Evolutionary conservation across 768 basidiomycete species (phyloP), one percentile per base, ranked within the genome.

Genomic region (Lactarius evosmus): DNA sequence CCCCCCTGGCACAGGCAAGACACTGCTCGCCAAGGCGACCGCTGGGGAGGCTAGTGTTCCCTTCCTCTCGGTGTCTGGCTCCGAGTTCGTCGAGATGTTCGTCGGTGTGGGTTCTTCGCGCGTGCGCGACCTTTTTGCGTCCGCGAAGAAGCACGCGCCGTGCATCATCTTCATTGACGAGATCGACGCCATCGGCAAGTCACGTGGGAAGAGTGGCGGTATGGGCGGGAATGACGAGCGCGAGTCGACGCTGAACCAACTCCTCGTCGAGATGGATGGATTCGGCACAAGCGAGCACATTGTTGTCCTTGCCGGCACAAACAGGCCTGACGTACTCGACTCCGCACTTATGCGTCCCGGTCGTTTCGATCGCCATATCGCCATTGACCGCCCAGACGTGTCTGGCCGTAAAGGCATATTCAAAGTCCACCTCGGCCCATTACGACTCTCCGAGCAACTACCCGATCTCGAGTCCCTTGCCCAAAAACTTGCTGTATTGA

Each of bases 21-120:
- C 97, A 6, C 80, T 99, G 12, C 83, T 99, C 38, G 97, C 97
- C 12, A 99, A 99, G 75, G 97, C 97, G 2, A 98, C 97, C 4
- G 97, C 97, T 3, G 97, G 97, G 56, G 97, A 99, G 77, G 96
- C 97, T 5, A 90, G 86, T 50, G 96, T 98, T 5, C 96, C 97
- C 46, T 99, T 99, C 88, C 84, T 98, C 63, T 96, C 94, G 27
- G 97, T 98, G 46, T 98, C 96, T 53, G 97, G 97, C 56, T 98
- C 96, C 49, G 97, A 99, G 74, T 98, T 99, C 73, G 95, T 99
- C 65, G 97, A 99, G 78, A 98, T 98, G 95, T 99, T 98, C 73
- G 97, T 99, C 69, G 97, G 97, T 76, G 97, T 98, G 57, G 97
- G 97, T 62, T 95, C 97, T 2, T 95, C 94, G 4, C 86, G 97